Evolutionary conservation across 495 filamentous ascomycete genomes (phyloP).

Genomic region (Neurospora tetrasperma): DNA sequence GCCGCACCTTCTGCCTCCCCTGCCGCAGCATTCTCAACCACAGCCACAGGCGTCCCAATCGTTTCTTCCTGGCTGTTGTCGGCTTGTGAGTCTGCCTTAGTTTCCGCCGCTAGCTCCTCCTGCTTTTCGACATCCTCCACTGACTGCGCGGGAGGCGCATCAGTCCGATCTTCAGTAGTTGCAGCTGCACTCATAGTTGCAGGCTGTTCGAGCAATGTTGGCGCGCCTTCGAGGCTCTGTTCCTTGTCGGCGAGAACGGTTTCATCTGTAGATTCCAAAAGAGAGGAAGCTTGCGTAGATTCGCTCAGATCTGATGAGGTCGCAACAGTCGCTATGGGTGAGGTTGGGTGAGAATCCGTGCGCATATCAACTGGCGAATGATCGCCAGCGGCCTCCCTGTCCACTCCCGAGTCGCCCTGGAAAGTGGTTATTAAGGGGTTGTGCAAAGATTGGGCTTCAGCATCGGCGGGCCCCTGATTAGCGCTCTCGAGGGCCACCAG

Average conservation of each 20-base stretch:
- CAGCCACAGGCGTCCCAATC: neutral
- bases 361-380: conserved; percentile 23
- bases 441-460: neutral
- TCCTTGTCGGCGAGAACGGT: conserved; percentile 28
- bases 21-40: neutral
- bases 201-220: neutral
- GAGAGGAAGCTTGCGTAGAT: conserved; percentile 45
- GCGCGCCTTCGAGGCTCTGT: neutral
- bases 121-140: neutral
- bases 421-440: conserved; percentile 14
- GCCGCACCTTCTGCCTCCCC: neutral
- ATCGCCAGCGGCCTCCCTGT: conserved; percentile 25
- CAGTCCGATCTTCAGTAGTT: conserved; percentile 2
- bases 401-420: conserved; percentile 31
- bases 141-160: conserved; percentile 1
- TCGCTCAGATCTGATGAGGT: conserved; percentile 38
- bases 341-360: conserved; percentile 41
- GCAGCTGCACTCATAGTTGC: neutral
- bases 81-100: neutral
- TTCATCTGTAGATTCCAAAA: conserved; percentile 45
- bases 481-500: neutral
- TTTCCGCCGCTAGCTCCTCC: neutral
- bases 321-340: conserved; percentile 32
- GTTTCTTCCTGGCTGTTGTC: neutral
- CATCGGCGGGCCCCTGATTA: neutral